These are phyloP conservation scores for Ceratocystis colombiana DNA, from an alignment of 2,329 filamentous ascomycete species.

Conservation along the genomic window DNA sequence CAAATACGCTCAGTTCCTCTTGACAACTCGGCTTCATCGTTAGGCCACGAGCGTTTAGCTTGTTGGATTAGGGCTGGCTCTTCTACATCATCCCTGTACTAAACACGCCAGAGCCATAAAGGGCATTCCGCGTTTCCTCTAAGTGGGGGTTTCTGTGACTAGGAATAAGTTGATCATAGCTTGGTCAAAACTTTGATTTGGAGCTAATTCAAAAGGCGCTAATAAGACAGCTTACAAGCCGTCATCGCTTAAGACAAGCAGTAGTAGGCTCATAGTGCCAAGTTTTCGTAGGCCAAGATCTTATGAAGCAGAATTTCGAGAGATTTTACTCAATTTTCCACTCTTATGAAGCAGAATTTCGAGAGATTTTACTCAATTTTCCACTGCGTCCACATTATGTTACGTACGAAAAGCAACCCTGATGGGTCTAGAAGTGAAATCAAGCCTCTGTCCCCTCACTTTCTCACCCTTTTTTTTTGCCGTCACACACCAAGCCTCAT, in stretches of 20 bases:
- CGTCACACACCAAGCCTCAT: not conserved
- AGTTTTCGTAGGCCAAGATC: not conserved
- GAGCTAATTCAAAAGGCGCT: not conserved
- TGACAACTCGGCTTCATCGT: constrained; percentile 2
- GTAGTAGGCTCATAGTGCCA: not conserved
- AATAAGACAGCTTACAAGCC: not conserved
- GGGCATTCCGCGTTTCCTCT: constrained; percentile 13
- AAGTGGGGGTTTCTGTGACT: constrained; percentile 15
- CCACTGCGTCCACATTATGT: not conserved
- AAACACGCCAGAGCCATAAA: not conserved
- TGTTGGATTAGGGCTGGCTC: not conserved
- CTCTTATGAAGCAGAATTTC: not conserved
- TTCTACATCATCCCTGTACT: not conserved
- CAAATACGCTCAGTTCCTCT: not conserved
- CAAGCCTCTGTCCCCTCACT: not conserved
- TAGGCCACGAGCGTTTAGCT: constrained; percentile 1
- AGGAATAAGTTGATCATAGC: constrained; percentile 8
- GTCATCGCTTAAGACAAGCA: not conserved
- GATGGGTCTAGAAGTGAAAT: not conserved
- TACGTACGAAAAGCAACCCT: constrained; percentile 13
- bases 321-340: not conserved
- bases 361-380: not conserved
- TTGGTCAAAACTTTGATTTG: not conserved
- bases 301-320: not conserved
- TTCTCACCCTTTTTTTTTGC: not conserved